Base-by-base conservation (phyloP, 352 stramenopile genomes). In the Pythium apleroticum region DNA sequence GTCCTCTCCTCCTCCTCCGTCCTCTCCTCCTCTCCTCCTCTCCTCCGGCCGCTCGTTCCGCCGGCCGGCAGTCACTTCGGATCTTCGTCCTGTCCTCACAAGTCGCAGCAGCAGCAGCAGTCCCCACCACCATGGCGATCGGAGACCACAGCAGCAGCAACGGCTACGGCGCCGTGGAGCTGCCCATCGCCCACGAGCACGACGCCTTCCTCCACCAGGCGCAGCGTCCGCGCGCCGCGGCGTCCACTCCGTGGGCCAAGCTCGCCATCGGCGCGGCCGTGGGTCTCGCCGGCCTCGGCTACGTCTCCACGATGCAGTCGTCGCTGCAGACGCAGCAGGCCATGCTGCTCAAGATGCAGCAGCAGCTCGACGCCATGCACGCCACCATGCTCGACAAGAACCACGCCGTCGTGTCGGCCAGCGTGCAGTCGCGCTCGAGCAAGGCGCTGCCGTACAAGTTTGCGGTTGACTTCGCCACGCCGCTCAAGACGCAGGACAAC, bases 401-500 rank as follows among this genome's bases (percentile, higher is more conserved):
- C 2, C 15, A 19, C n/a, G 64, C 58, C 6, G 62, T 63, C 24
- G 50, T 71, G n/a, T 71, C 55, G 30, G 57, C 63, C 27, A 77
- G 66, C 59, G 65, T 63, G n/a, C 30, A 45, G 43, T 58, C 60
- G n/a, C 59, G 66, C 19, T 15, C 31, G 28, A 57, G 43, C 43
- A 50, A 30, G 8, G 2, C 59, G 35, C 65, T 84, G 49, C 81
- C 81, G 46, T 61, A 74, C 68, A 90, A 88, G 76, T 90, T 82
- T 52, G 74, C 71, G 12, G 77, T 87, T 28, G 60, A 80, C 35
- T 67, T 73, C 41, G 70, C 85, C 31, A 90, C 81, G 28, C 81
- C 81, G 6, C 67, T 84, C 64, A 88, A 90, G 76, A 90, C 81
- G 19, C 81, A 90, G 55, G 81, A 90, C 52, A 74, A 85, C 43